These are phyloP conservation scores for Jimgerdemannia lactiflua DNA, from an alignment of 192 early-diverging fungal genomes.

Conservation along the genomic window DNA sequence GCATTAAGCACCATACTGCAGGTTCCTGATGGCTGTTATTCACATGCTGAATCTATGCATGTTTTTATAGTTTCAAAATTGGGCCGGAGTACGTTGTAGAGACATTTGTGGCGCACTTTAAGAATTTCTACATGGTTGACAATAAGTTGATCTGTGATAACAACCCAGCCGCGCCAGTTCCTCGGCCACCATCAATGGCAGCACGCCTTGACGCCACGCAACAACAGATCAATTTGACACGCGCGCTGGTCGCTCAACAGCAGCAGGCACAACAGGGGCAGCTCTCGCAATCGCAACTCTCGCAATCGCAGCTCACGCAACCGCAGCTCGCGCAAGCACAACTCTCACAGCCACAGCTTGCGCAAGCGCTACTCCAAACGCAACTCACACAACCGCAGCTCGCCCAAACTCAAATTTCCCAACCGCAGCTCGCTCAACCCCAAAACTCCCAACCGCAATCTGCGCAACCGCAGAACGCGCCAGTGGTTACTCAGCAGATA, in stretches of 20 bases:
- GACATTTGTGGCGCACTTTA: constrained; percentile 30
- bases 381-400: constrained; percentile 2
- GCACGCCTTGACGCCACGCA: constrained; percentile 6
- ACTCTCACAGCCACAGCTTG: constrained; percentile 1
- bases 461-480: background rate
- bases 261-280: constrained; percentile 16
- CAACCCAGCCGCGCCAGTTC: constrained; percentile 11
- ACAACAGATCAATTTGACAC: background rate
- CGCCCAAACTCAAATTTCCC: background rate
- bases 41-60: too few relatives aligned
- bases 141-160: constrained; percentile 33
- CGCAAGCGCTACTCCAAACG: constrained; percentile 16
- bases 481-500: constrained; percentile 2
- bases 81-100: constrained; percentile 36
- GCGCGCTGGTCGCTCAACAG: too few relatives aligned
- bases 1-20: background rate
- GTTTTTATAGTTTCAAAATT: constrained; percentile 21
- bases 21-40: too few relatives aligned
- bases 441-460: background rate
- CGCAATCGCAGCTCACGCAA: constrained; percentile 13
- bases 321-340: constrained; percentile 9
- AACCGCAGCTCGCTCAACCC: background rate
- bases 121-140: constrained; percentile 26
- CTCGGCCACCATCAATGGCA: constrained; percentile 17
- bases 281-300: too few relatives aligned